A percentile compares a stretch with the other conserved stretches of the same genome.
These are phyloP conservation scores for Volvox carteri DNA, from an alignment of 163 green algal genomes.

Conservation along the genomic window DNA sequence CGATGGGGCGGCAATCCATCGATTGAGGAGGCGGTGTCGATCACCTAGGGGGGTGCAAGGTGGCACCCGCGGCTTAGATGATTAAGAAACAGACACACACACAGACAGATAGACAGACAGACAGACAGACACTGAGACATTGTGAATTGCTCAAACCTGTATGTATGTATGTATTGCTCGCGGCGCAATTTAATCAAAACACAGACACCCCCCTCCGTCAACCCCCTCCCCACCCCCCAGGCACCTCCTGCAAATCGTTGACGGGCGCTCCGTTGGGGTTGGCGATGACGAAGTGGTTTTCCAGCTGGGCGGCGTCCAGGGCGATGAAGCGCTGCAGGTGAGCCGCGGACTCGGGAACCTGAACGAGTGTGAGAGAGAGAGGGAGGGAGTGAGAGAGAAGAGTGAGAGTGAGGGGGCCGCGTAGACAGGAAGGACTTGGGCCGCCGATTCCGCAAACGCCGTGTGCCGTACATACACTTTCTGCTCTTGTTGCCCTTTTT, in stretches of 20 bases:
- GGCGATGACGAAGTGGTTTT: slow-evolving; percentile 44
- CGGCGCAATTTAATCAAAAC: too few relatives aligned
- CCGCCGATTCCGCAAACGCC: too few relatives aligned
- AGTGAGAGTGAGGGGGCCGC: not conserved
- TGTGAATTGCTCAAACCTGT: too few relatives aligned
- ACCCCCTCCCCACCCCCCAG: not conserved
- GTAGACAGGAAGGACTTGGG: too few relatives aligned
- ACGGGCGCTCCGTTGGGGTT: not conserved
- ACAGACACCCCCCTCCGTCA: too few relatives aligned
- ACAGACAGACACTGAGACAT: too few relatives aligned
- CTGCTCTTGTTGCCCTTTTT: too few relatives aligned
- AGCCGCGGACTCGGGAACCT: slow-evolving; percentile 9
- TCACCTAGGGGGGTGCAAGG: not conserved
- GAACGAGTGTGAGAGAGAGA: too few relatives aligned
- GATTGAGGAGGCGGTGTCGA: slow-evolving; percentile 23
- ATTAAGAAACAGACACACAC: not conserved
- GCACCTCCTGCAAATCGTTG: slow-evolving; percentile 17
- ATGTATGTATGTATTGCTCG: too few relatives aligned
- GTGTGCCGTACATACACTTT: too few relatives aligned
- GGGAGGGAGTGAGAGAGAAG: not conserved
- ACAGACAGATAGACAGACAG: too few relatives aligned
- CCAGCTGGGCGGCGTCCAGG: slow-evolving; percentile 14
- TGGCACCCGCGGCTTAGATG: not conserved
- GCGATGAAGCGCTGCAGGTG: slow-evolving; percentile 49
- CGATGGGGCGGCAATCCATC: slow-evolving; percentile 5